phyloP scores from a whole-genome alignment of 768 basidiomycete species.

The Psilocybe tampanensis region DNA sequence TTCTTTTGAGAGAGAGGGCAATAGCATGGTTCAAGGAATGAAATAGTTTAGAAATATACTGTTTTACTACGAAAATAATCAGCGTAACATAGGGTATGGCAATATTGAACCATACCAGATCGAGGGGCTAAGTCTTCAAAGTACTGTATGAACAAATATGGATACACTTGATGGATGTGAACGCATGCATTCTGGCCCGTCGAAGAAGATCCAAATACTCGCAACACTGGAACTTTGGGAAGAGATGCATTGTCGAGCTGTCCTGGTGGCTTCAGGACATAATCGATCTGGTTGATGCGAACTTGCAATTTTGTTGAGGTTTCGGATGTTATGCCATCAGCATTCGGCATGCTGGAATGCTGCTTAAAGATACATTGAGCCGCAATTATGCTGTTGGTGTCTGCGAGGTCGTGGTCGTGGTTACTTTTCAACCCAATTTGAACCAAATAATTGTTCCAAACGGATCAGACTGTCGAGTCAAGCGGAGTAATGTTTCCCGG shows the following conservation, averaged over 20 bases:
- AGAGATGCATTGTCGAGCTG: slow-evolving; percentile 65
- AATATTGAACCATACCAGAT: slow-evolving; percentile 46
- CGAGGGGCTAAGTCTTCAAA: slow-evolving; percentile 61
- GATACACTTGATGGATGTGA: slow-evolving; percentile 92
- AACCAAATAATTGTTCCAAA: too few species aligned
- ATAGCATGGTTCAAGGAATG: slow-evolving; percentile 86
- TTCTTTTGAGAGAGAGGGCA: slow-evolving; percentile 75
- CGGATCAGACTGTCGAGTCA: too few species aligned
- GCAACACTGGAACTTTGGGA: slow-evolving; percentile 73
- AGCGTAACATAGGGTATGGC: slow-evolving; percentile 1
- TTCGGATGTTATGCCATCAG: neutral
- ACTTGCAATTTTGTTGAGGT: slow-evolving; percentile 34
- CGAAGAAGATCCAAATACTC: slow-evolving; percentile 86
- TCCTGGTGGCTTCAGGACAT: slow-evolving; percentile 58
- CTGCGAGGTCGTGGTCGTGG: too few species aligned
- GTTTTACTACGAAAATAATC: slow-evolving; percentile 68
- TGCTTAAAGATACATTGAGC: neutral
- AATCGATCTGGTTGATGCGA: slow-evolving; percentile 63
- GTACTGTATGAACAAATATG: slow-evolving; percentile 93
- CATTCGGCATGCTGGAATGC: neutral
- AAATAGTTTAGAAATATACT: slow-evolving; percentile 68
- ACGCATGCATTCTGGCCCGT: slow-evolving; percentile 78
- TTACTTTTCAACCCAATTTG: too few species aligned
- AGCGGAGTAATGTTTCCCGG: too few species aligned
- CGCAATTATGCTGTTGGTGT: neutral